Percentiles rank a stretch among this genome's conserved stretches.
Evolutionary conservation across 805 yeast species (phyloP).

Genomic region (Yueomyces sinensis): DNA sequence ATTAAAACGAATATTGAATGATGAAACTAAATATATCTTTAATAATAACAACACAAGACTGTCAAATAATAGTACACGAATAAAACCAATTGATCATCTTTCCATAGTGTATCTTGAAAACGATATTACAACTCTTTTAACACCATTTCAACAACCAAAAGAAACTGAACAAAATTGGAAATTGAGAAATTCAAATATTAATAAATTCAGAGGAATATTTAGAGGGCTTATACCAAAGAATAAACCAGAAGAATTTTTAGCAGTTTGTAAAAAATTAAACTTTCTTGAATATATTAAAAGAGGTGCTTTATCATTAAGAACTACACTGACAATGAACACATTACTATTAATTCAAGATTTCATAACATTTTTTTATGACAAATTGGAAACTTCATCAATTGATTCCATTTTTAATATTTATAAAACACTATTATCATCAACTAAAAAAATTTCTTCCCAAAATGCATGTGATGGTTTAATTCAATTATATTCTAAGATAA

Average conservation of each 20-base stretch:
- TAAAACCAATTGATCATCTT: constrained; percentile 1
- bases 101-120: constrained; percentile 10
- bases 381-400: constrained; percentile 19
- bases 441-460: constrained; percentile 26
- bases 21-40: constrained; percentile 1
- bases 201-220: constrained; percentile 40
- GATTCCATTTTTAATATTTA: constrained; percentile 24
- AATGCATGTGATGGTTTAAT: constrained; percentile 29
- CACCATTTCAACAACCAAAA: constrained; percentile 43
- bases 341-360: constrained; percentile 68
- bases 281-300: constrained; percentile 52
- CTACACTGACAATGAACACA: constrained; percentile 66
- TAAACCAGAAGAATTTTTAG: constrained; percentile 26
- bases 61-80: background rate
- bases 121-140: constrained; percentile 17
- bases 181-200: constrained; percentile 47
- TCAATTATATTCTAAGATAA: constrained; percentile 40
- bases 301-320: constrained; percentile 61
- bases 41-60: background rate
- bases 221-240: constrained; percentile 40
- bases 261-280: constrained; percentile 23
- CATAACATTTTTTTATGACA: constrained; percentile 13
- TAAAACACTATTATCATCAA: constrained; percentile 25
- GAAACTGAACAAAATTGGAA: constrained; percentile 90
- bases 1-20: constrained; percentile 8